Evolutionary conservation across 306 rosid species (phyloP).

Genomic region (Pyrus communis): DNA sequence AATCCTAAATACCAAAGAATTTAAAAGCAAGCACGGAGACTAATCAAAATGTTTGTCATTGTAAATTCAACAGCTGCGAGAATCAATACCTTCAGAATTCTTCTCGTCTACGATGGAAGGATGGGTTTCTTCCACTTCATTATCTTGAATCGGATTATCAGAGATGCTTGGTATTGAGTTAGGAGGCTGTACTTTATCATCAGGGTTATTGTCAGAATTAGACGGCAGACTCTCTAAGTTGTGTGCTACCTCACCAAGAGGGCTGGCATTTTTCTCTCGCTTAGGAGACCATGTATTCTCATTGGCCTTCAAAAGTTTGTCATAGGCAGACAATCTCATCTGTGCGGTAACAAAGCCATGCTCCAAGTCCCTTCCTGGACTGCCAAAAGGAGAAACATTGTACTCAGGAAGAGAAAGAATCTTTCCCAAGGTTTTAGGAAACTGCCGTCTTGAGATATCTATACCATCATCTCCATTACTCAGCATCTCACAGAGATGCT

Average conservation of each 20-base stretch:
- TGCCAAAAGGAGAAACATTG: slow-evolving; percentile 55
- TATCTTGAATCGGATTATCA: slow-evolving; percentile 20
- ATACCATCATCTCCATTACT: slow-evolving; percentile 51
- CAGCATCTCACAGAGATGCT: slow-evolving; percentile 62
- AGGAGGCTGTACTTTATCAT: slow-evolving; percentile 30
- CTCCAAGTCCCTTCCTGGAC: slow-evolving; percentile 78
- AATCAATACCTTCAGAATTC: slow-evolving; percentile 51
- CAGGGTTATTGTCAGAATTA: slow-evolving; percentile 30
- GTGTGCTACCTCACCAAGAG: slow-evolving; percentile 30
- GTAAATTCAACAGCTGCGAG: slow-evolving; percentile 11
- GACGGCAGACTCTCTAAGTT: slow-evolving; percentile 27
- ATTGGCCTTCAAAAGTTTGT: slow-evolving; percentile 28
- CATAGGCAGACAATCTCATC: slow-evolving; percentile 39
- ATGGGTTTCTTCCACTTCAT: slow-evolving; percentile 25
- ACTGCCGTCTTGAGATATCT: slow-evolving; percentile 46
- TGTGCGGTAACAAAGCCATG: slow-evolving; percentile 54
- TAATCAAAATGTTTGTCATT: background rate
- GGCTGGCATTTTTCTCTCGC: slow-evolving; percentile 20
- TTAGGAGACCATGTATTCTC: slow-evolving; percentile 33
- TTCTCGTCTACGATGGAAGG: slow-evolving; percentile 31
- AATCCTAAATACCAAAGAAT: slow-evolving; percentile 15
- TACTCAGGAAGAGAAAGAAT: slow-evolving; percentile 89
- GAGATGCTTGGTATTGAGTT: slow-evolving; percentile 23
- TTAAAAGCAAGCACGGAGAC: background rate
- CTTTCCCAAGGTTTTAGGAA: slow-evolving; percentile 68